Base-by-base conservation (phyloP, 1,284 basidiomycete genomes). In the Trametes polyzona region DNA sequence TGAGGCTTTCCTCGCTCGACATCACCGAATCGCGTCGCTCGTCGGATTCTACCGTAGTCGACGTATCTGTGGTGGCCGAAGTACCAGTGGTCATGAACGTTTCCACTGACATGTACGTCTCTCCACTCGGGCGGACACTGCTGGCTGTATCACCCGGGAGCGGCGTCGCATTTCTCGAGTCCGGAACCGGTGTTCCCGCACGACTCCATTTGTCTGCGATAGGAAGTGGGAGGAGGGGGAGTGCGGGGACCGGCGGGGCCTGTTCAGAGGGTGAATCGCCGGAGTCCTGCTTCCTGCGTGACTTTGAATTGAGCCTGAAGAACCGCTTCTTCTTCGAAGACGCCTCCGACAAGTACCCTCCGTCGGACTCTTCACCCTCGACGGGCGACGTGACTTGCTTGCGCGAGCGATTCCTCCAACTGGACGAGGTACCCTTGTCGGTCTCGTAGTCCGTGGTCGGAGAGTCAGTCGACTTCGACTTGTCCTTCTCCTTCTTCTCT, bases 151-250 rank as follows among this genome's bases (percentile, higher is more conserved):
- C 55, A 16, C 62, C 63, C 2, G 62, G 57, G 2, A 64, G 42
- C 0, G 69, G 67, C 1, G 69, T 67, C 4, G 43, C 55, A n/a
- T 65, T 65, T 11, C 67, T 55, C n/a, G 64, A 61, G 7, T 54
- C 60, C 17, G 48, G 41, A 11, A 61, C 36, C 23, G 69, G 62
- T 8, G 62, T 64, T 8, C 55, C 59, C 30, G 65, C 62, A 14
- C 69, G 81, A 7, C 77, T 77, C 65, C 81, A 86, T 56, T 71
- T 70, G n/a, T 75, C 79, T 3, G 82, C 81, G 55, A 83, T 83
- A 19, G 83, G 83, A 11, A 82, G 73, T 4, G 71, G 64, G 10
- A 78, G 64, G 1, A 69, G 53, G 51, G 71, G 67, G 30, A 72
- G 62, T 1, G 67, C 63, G 2, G 76, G 72, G 17, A 74, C 63